Evolutionary conservation across 2,329 filamentous ascomycete species (phyloP).

Genomic region (Thelonectria blattea): DNA sequence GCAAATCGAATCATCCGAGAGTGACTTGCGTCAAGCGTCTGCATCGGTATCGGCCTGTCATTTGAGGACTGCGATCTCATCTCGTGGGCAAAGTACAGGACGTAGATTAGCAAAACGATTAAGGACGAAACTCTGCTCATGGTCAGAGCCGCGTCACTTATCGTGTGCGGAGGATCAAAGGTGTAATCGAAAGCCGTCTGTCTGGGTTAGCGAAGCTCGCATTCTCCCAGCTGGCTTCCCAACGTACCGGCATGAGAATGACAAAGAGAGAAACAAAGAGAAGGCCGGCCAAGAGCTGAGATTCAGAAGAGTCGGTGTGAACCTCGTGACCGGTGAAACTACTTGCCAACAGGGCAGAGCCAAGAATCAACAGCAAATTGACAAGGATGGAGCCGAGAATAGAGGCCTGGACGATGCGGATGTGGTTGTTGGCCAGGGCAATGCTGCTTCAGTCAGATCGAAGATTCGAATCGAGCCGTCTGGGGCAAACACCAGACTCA

Average conservation of each 20-base stretch:
- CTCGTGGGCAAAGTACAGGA: conserved; percentile 77
- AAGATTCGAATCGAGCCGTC: not conserved
- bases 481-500: conserved; percentile 37
- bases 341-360: conserved; percentile 75
- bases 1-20: conserved; percentile 42
- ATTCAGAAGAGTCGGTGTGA: conserved; percentile 43
- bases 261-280: conserved; percentile 48
- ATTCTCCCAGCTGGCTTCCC: fast-evolving
- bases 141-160: conserved; percentile 67
- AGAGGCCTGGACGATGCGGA: conserved; percentile 77
- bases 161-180: conserved; percentile 63
- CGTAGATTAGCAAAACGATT: conserved; percentile 75
- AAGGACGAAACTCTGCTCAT: conserved; percentile 81
- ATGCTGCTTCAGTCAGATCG: conserved; percentile 50
- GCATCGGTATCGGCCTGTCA: conserved; percentile 74
- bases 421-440: conserved; percentile 62
- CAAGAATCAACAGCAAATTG: conserved; percentile 75
- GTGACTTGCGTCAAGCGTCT: conserved; percentile 60
- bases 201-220: not conserved
- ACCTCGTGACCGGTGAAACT: conserved; percentile 73
- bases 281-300: conserved; percentile 45
- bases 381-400: conserved; percentile 79
- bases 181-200: conserved; percentile 51
- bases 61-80: conserved; percentile 68
- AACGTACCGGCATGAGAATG: conserved; percentile 45